Evolutionary conservation across 2,329 filamentous ascomycete genomes (phyloP), one percentile per base, ranked within the genome.

Genomic region (Falciphora oryzae): DNA sequence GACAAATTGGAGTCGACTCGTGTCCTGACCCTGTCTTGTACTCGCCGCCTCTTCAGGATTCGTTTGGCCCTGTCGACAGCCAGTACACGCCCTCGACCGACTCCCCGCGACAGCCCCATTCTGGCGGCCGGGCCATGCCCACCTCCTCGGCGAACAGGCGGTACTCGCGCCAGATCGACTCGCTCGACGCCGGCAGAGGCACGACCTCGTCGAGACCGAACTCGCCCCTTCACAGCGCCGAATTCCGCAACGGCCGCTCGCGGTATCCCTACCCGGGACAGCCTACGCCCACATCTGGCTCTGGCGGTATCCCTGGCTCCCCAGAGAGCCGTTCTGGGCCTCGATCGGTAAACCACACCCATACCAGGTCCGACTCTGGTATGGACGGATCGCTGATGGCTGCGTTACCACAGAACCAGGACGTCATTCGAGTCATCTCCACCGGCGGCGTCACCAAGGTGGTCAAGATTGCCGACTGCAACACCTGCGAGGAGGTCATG

Each of bases 371-470:
- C 70, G 90, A 90, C 71, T 91, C 90, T 64, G 96, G 92, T 76
- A 83, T 94, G 72, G 93, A 97, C 76, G 89, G 89, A 67, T 89
- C 92, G 70, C 88, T 94, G 68, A 95, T 94, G 84, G 91, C 92
- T 69, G 89, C 90, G 66, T 80, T 97, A 72, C 93, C 93, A 65
- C 85, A 89, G 68, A 91, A 93, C 76, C 92, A 96, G 75, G 90
- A 93, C 66, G 87, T 97, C 66, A 96, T 98, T 68, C 87, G 93
- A 68, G 92, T 97, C 69, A 97, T 98, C 73, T 97, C 91, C 69
- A 95, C 93, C 61, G 92, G 89, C 67, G 95, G 93, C 63, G 88
- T 93, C 67, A 96, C 93, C 61, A 97, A 96, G 73, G 93, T 97
- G 29, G 88, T 99, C 72, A 95, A 95, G 75, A 93, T 98, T 69